phyloP scores from a whole-genome alignment of 2,329 filamentous ascomycete genomes.

The Fusarium illudens region DNA sequence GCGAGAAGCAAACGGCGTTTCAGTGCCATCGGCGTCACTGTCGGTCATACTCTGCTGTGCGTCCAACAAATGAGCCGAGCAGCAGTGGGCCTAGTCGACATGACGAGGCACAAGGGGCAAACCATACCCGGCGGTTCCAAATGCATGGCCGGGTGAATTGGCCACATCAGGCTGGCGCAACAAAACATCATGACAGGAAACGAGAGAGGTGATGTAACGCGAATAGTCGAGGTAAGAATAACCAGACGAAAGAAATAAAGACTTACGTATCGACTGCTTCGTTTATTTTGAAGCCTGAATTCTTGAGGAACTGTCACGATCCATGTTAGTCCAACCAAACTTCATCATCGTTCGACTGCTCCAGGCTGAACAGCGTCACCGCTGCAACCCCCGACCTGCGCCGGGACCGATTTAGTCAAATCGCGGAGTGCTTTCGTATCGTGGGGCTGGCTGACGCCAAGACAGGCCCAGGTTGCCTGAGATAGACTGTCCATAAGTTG shows the following conservation, averaged over 20 bases:
- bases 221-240: slow-evolving; percentile 20
- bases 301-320: slow-evolving; percentile 56
- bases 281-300: slow-evolving; percentile 59
- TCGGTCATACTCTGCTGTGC: slow-evolving; percentile 49
- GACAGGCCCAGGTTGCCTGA: slow-evolving; percentile 8
- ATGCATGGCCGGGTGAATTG: slow-evolving; percentile 14
- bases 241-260: slow-evolving; percentile 12
- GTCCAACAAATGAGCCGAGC: slow-evolving; percentile 42
- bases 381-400: slow-evolving; percentile 27
- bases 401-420: slow-evolving; percentile 4
- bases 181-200: slow-evolving; percentile 1
- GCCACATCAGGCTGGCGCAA: slow-evolving; percentile 16
- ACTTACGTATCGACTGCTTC: slow-evolving; percentile 67
- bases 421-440: slow-evolving; percentile 20
- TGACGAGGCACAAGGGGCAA: slow-evolving; percentile 18
- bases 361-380: slow-evolving; percentile 30
- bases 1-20: slow-evolving; percentile 41
- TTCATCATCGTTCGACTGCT: slow-evolving; percentile 17
- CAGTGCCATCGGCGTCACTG: slow-evolving; percentile 48
- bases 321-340: slow-evolving; percentile 37
- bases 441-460: slow-evolving; percentile 7
- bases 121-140: slow-evolving; percentile 13
- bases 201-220: slow-evolving; percentile 1
- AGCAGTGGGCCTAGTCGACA: slow-evolving; percentile 43
- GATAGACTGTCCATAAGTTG: not conserved